Evolutionary conservation across 495 filamentous ascomycete species (phyloP), one percentile per base, ranked within the genome.

Genomic region (Xylaria telfairii): DNA sequence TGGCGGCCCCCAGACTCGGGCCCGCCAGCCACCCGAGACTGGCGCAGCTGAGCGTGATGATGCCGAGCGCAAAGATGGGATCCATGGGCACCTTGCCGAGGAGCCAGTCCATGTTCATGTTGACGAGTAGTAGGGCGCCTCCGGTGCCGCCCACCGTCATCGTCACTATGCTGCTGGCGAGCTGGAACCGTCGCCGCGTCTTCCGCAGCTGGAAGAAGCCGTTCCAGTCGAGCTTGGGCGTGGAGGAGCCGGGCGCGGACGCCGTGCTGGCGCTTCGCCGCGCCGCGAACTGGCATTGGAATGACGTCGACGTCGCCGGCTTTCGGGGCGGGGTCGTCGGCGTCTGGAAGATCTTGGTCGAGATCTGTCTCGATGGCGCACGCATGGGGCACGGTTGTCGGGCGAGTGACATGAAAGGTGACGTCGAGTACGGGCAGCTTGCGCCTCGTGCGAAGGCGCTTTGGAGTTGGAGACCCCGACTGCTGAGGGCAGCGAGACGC

Each of bases 131-230:
- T 67, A 89, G 77, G 4, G 91, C 86, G n/a, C 92, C 92, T 8
- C 79, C 79, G 0, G 84, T 77, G 0, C 91, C 91, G 41, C 86
- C 86, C 19, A 79, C 75, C n/a, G 87, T 72, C 41, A 88, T 88
- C 47, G 85, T 89, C n/a, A 88, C 75, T 66, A 97, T 80, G 10
- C 92, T 93, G 47, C 92, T 91, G 61, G 83, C 88, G 47, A 96
- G 89, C 72, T 94, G 92, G 87, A 93, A 92, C 62, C 92, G 88
- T 17, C 96, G 92, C 26, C 95, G 92, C 42, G 88, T 90, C 65
- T 91, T 90, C 76, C 96, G 95, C 60, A 98, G 91, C 72, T 86
- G 86, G 87, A 99, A 95, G 88, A 97, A 99, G 47, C 89, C 89
- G 83, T 98, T 92, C 96, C 96, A 99, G 81, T 94, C 90, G 24